These are phyloP conservation scores for Arthrobotrys musiformis DNA, from an alignment of 2,329 filamentous ascomycete genomes.

Conservation along the genomic window DNA sequence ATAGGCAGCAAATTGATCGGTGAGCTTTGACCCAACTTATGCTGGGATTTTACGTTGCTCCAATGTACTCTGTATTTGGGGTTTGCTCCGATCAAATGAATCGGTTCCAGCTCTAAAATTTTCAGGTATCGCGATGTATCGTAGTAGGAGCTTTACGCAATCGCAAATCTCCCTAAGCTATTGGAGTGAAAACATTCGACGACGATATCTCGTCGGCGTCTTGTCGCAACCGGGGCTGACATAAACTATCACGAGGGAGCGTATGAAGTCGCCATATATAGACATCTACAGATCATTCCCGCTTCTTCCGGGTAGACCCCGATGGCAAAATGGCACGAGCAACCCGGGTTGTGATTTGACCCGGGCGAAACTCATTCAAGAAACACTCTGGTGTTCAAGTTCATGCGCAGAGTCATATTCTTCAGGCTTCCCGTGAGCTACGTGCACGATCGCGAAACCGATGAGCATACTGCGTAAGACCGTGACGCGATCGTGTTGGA, in stretches of 20 bases:
- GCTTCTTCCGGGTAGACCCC: not conserved
- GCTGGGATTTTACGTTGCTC: not conserved
- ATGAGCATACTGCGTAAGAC: not conserved
- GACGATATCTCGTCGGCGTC: not conserved
- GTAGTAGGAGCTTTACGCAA: constrained; percentile 1
- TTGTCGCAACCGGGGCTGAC: constrained; percentile 15
- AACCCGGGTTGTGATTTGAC: not conserved
- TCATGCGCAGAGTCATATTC: not conserved
- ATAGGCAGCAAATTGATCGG: constrained; percentile 15
- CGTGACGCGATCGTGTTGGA: not conserved
- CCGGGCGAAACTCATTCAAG: not conserved
- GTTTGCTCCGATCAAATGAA: not conserved
- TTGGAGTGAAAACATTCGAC: not conserved
- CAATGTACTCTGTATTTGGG: not conserved
- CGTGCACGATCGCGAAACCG: not conserved
- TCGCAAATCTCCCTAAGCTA: not conserved
- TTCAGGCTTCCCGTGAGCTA: not conserved
- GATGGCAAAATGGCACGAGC: not conserved
- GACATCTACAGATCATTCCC: not conserved
- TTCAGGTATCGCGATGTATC: not conserved
- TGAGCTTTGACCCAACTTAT: constrained; percentile 1
- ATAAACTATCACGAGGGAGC: not conserved
- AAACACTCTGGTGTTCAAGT: not conserved
- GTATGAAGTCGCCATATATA: not conserved
- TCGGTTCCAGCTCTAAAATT: not conserved